Evolutionary conservation across 352 stramenopile genomes (phyloP).

Genomic region (Aphanomyces cochlioides): DNA sequence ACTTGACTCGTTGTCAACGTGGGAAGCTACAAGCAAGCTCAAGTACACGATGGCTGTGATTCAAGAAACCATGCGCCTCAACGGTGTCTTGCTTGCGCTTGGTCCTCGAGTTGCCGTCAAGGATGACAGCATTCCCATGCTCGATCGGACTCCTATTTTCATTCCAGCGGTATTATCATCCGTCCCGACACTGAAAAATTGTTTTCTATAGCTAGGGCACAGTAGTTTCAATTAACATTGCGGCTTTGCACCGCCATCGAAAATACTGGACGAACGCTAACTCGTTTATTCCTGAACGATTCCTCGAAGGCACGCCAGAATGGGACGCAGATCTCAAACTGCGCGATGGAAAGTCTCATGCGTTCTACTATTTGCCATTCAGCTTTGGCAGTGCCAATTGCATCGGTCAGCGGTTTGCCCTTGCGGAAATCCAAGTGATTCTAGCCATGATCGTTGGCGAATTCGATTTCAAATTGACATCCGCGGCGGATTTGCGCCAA

Average conservation of each 20-base stretch:
- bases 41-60: conserved; percentile 44
- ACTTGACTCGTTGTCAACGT: conserved; percentile 35
- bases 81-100: conserved; percentile 35
- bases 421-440: conserved; percentile 45
- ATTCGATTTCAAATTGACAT: neutral
- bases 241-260: conserved; percentile 40
- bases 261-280: conserved; percentile 44
- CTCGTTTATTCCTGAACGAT: conserved; percentile 36
- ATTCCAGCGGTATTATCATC: conserved; percentile 25
- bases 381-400: conserved; percentile 35
- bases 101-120: conserved; percentile 26
- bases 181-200: neutral
- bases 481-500: neutral
- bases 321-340: conserved; percentile 25
- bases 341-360: conserved; percentile 26
- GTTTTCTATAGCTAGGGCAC: conserved; percentile 33
- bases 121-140: conserved; percentile 1
- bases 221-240: conserved; percentile 36
- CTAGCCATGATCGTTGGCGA: conserved; percentile 18
- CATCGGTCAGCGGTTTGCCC: conserved; percentile 44
- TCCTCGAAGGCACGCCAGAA: neutral
- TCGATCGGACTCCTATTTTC: neutral
- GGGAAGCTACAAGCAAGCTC: conserved; percentile 42
- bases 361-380: conserved; percentile 46
- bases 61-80: conserved; percentile 43